phyloP scores from a whole-genome alignment of 345 rosid species.

The Hevea brasiliensis region DNA sequence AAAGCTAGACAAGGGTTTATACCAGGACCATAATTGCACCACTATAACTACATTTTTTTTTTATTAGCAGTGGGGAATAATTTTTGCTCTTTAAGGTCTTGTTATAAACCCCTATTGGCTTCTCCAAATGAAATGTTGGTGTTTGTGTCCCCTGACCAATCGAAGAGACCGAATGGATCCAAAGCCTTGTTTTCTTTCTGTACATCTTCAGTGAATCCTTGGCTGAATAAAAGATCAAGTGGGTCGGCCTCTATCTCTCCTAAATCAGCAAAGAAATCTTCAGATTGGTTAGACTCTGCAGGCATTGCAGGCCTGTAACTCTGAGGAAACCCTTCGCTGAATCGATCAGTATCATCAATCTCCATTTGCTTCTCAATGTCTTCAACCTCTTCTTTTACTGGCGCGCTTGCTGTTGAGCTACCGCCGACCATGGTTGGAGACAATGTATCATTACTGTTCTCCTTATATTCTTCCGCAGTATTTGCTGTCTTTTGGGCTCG shows the following conservation, averaged over 20 bases:
- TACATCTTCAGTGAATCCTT: slow-evolving; percentile 36
- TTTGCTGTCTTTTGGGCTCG: neutral
- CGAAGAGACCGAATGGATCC: slow-evolving; percentile 59
- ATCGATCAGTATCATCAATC: slow-evolving; percentile 22
- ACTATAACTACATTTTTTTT: neutral
- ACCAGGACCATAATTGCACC: slow-evolving; percentile 32
- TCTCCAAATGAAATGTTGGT: slow-evolving; percentile 37
- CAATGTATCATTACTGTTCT: slow-evolving; percentile 15
- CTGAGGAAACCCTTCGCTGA: slow-evolving; percentile 16
- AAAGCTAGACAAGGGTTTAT: slow-evolving; percentile 19
- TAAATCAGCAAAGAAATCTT: slow-evolving; percentile 67
- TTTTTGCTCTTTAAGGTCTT: slow-evolving; percentile 22
- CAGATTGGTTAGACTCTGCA: slow-evolving; percentile 29
- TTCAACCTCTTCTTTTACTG: slow-evolving; percentile 50
- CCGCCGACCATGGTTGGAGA: slow-evolving; percentile 10
- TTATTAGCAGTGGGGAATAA: too few relatives aligned
- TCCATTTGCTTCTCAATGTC: slow-evolving; percentile 39
- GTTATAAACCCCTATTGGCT: slow-evolving; percentile 39
- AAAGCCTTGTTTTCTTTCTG: slow-evolving; percentile 34
- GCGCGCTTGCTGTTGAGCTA: slow-evolving; percentile 2
- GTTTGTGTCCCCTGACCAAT: slow-evolving; percentile 35
- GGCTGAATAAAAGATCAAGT: slow-evolving; percentile 51
- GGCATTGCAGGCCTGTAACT: slow-evolving; percentile 40
- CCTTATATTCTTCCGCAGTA: slow-evolving; percentile 22
- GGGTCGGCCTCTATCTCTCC: slow-evolving; percentile 74